Base-by-base conservation (phyloP, 2,329 filamentous ascomycete species). In the Aspergillus intermedius region DNA sequence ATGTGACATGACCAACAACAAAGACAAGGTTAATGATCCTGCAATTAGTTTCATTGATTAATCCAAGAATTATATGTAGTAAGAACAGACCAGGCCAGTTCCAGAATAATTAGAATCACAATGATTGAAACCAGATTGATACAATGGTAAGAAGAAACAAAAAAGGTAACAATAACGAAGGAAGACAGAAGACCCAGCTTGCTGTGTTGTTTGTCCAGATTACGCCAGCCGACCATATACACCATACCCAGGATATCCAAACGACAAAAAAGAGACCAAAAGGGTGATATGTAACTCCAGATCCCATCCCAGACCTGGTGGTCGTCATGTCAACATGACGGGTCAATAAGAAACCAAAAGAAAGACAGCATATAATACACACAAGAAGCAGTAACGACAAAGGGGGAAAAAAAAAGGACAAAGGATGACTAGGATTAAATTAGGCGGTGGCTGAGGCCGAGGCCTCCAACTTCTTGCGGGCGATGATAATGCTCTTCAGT, bases 401-500 rank as follows among this genome's bases (percentile, higher is more conserved):
- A 42, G 28, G 17, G 3, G 17, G 34, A 34, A 46, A 49, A 25
- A 39, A 48, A 17, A 19, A 37, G 45, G 28, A 22, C 25, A 30
- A 30, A 30, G 25, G 10, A 30, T 30, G 25, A 12, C 4, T 30
- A 25, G 43, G 40, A 44, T 22, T 39, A 12, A 41, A 32, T 52
- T 42, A 53, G 44, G 40, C 48, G 35, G 51, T 49, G 23, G 51
- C 46, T 35, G 49, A 53, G 28, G 51, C 50, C 32, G 54, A 49
- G 37, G 58, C 51, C 17, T 63, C 63, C 28, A 64, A 48, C 39
- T 67, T 68, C 52, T 67, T 67, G 23, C 65, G 63, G 12, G 64
- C 63, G 40, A 66, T 63, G 23, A 73, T 51, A 28, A 74, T 68
- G 49, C 90, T 95, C 73, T 97, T 97, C 72, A 96, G 83, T 0